A percentile compares a stretch with the other conserved stretches of the same genome.
Conservation (phyloP, 2,329 filamentous ascomycete species). For the Fusarium acutatum region DNA sequence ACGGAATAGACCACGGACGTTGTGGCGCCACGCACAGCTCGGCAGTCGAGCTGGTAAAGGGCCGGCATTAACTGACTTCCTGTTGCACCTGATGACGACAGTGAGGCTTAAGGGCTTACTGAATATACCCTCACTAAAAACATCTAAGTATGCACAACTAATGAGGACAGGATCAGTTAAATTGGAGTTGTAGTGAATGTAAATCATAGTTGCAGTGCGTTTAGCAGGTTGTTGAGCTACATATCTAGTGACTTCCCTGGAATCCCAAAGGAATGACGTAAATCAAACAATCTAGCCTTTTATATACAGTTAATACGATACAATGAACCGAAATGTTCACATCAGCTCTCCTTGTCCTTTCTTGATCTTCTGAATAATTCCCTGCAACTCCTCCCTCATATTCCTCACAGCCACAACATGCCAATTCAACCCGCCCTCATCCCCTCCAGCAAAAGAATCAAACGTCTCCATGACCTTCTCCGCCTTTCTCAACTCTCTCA, state of each 20-base stretch:
- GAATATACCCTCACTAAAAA: background rate
- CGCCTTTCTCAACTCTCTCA: conserved; percentile 13
- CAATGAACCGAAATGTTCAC: background rate
- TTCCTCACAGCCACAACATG: conserved; percentile 1
- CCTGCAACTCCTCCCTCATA: conserved; percentile 19
- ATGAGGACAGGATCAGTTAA: rapidly evolving
- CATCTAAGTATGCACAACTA: no score
- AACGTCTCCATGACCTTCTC: conserved; percentile 15
- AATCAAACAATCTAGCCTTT: background rate
- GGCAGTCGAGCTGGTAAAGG: background rate
- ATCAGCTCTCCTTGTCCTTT: background rate
- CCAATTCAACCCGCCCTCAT: background rate
- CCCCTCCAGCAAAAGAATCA: background rate
- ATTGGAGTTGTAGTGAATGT: rapidly evolving
- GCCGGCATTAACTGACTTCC: background rate
- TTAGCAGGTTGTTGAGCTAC: no score
- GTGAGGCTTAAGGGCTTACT: background rate
- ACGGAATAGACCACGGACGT: no score
- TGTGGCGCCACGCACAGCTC: background rate
- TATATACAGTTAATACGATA: no score
- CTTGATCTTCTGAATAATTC: conserved; percentile 12
- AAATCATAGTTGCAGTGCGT: background rate
- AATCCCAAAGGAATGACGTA: background rate
- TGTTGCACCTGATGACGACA: background rate
- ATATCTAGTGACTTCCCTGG: background rate